Conservation (phyloP, 768 basidiomycete genomes). For the Lentinula sp. region DNA sequence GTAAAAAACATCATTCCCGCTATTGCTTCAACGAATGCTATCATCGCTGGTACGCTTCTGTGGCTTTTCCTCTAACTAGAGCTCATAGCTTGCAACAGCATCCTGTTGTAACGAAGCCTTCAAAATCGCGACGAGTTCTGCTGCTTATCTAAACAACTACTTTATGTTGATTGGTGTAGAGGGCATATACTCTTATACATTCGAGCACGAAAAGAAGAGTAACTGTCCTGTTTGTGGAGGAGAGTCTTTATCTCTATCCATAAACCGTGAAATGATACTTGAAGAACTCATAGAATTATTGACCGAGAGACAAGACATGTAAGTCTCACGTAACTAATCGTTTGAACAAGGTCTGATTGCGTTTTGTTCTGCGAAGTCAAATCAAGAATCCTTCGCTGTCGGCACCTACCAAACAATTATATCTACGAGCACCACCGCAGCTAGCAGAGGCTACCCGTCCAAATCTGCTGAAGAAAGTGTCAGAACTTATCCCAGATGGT, state of each 20-base stretch:
- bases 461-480: conserved; percentile 83
- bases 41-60: conserved; percentile 73
- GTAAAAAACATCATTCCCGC: conserved; percentile 99
- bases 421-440: conserved; percentile 91
- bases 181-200: conserved; percentile 94
- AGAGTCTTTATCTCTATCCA: conserved; percentile 68
- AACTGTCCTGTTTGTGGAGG: conserved; percentile 99
- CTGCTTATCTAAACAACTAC: conserved; percentile 93
- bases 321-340: conserved; percentile 18
- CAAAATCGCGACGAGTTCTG: conserved; percentile 95
- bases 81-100: conserved; percentile 38
- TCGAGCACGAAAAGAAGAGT: conserved; percentile 85
- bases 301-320: conserved; percentile 88
- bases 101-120: conserved; percentile 99
- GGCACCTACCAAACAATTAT: conserved; percentile 68
- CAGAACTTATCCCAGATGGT: conserved; percentile 70
- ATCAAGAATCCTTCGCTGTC: conserved; percentile 95
- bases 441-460: conserved; percentile 86
- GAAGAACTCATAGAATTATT: conserved; percentile 86
- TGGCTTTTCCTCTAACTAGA: conserved; percentile 4
- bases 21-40: conserved; percentile 97
- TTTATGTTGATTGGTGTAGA: conserved; percentile 99
- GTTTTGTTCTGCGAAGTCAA: conserved; percentile 55
- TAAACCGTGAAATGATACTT: conserved; percentile 71
- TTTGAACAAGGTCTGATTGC: background rate